Base-by-base conservation (phyloP, 371 early-diverging fungal species). In the Mortierella sp. region DNA sequence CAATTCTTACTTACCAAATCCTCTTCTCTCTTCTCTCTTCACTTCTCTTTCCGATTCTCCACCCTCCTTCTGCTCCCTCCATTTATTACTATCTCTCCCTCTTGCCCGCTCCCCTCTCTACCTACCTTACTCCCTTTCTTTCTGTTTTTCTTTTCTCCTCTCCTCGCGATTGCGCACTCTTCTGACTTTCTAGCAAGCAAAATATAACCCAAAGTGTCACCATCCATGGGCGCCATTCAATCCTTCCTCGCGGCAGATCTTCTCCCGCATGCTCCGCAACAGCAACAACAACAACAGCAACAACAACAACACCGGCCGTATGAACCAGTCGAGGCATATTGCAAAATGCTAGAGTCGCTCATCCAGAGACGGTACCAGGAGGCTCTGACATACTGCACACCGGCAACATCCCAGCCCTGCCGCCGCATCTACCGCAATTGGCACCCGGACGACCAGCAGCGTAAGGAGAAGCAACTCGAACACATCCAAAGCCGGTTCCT, bases 391-490 rank as follows among this genome's bases (percentile, higher is more conserved):
- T 86, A 86, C 70, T 86, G 86, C 81, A 77, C 82, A 50, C 86
- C 86, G 10, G 77, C 82, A n/a, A 86, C 86, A 14, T 86, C 86
- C 46, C 86, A 86, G 43, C 86, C 80, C 53, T 82, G 86, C 75
- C 82, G 77, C 21, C 82, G 82, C 19, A 86, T 86, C 77, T 86
- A 86, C 75, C 86, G 86, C 37, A 86, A 86, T 28, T 86, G 86
- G 86, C 86, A 86, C n/a, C 86, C 86, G 11, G 86, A 86, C n/a
- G 86, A 86, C 55, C 86, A 86, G 14, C 86, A 86, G 59, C 82
- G 86, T 24, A 55, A 77, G 57, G 86, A 86, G 59, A 86, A 86
- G 67, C 82, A 86, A 64, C 69, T 86, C 61, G 86, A 81, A 44
- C 86, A 78, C 11, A 70, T 81, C 73, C 79, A 76, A 43, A 82